Evolutionary conservation across 2,329 filamentous ascomycete genomes (phyloP).

Genomic region (Pseudocercospora macadamiae): DNA sequence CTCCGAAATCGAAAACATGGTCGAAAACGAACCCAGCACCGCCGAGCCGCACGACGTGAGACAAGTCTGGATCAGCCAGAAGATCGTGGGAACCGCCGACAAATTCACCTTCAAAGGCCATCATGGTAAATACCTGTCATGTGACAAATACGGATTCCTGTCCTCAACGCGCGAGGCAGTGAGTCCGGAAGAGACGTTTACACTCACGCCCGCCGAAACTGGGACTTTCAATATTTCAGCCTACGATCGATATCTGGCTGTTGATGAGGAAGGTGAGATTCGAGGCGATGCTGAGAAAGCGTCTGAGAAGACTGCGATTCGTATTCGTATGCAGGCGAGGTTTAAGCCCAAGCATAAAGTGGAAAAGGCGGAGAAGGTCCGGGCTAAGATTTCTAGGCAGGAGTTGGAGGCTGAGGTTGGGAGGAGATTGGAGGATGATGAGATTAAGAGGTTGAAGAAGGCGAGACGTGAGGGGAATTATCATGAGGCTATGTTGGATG

Average conservation of each 20-base stretch:
- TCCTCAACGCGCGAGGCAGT: slow-evolving; percentile 80
- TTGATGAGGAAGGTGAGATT: slow-evolving; percentile 62
- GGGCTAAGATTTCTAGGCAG: slow-evolving; percentile 80
- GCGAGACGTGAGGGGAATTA: slow-evolving; percentile 86
- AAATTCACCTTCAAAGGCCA: slow-evolving; percentile 82
- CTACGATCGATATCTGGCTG: slow-evolving; percentile 70
- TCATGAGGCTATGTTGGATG: slow-evolving; percentile 80
- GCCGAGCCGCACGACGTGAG: slow-evolving; percentile 95
- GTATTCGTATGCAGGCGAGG: slow-evolving; percentile 90
- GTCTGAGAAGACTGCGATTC: slow-evolving; percentile 70
- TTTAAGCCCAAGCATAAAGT: slow-evolving; percentile 86
- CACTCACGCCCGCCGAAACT: slow-evolving; percentile 41
- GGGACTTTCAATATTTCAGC: slow-evolving; percentile 42
- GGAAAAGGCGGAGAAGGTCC: slow-evolving; percentile 78
- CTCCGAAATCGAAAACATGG: slow-evolving; percentile 79
- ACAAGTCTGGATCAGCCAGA: slow-evolving; percentile 91
- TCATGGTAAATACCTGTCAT: slow-evolving; percentile 84
- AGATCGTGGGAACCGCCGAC: slow-evolving; percentile 77
- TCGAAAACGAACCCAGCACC: slow-evolving; percentile 78
- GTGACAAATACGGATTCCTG: slow-evolving; percentile 79
- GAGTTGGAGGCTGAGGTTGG: slow-evolving; percentile 54
- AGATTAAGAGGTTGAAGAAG: slow-evolving; percentile 80
- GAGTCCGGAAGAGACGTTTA: slow-evolving; percentile 80
- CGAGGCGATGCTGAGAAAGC: slow-evolving; percentile 74
- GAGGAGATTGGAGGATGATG: slow-evolving; percentile 63